phyloP scores from a whole-genome alignment of 2,329 filamentous ascomycete genomes.

The Ceratocystis variospora region DNA sequence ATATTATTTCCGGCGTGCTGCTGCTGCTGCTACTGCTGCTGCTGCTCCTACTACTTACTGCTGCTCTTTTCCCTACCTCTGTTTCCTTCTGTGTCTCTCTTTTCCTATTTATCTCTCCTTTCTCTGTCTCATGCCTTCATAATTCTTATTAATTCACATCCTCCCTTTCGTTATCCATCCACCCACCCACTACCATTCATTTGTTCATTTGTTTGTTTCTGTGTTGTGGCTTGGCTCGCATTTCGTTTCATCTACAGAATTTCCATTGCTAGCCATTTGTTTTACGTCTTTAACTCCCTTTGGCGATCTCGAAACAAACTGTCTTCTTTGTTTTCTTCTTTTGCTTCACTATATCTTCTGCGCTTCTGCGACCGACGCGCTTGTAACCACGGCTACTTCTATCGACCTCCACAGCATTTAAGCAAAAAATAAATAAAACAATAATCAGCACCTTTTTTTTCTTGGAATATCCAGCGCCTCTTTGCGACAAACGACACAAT shows the following conservation, averaged over 20 bases:
- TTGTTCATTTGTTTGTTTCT: neutral
- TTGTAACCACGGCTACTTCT: neutral
- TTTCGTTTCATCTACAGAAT: conserved; percentile 13
- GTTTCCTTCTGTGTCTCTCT: neutral
- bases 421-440: neutral
- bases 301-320: conserved; percentile 11
- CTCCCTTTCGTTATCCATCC: neutral
- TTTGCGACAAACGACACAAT: neutral
- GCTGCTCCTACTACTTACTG: neutral
- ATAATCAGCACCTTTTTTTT: neutral
- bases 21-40: neutral
- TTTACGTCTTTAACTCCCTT: neutral
- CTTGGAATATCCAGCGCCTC: neutral
- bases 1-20: neutral
- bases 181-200: neutral
- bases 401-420: neutral
- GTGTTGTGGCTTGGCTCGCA: neutral
- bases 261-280: neutral
- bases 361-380: conserved; percentile 13
- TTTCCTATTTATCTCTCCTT: neutral
- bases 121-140: neutral
- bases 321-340: conserved; percentile 9
- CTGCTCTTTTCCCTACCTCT: neutral
- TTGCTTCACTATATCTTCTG: conserved; percentile 9
- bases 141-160: neutral